A percentile compares a stretch with the other conserved stretches of the same genome.
Conservation (phyloP, 805 yeast genomes). For the Starmerella stigmatis region DNA sequence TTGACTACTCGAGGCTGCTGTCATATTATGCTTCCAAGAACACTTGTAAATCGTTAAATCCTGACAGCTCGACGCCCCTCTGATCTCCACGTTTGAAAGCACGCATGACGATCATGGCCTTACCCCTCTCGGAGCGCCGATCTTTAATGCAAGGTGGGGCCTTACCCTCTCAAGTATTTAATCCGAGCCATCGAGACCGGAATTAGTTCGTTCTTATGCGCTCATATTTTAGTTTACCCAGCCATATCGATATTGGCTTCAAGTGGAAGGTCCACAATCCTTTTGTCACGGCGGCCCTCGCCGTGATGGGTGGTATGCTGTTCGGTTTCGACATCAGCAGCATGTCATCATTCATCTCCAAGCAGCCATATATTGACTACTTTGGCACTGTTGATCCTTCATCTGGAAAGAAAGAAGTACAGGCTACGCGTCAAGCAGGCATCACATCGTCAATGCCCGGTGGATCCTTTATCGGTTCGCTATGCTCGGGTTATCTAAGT, state of each 20-base stretch:
- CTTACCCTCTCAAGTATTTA: background rate
- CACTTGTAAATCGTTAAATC: too few relatives aligned
- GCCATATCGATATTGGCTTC: constrained; percentile 20
- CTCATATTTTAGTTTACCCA: too few relatives aligned
- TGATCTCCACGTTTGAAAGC: too few relatives aligned
- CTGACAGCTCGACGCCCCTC: too few relatives aligned
- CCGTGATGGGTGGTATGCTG: constrained; percentile 60
- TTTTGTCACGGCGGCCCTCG: constrained; percentile 43
- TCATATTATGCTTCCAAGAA: too few relatives aligned
- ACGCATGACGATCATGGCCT: too few relatives aligned
- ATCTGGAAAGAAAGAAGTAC: constrained; percentile 15
- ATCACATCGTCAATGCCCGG: constrained; percentile 67
- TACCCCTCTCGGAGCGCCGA: background rate
- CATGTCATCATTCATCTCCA: constrained; percentile 54
- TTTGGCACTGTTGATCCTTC: constrained; percentile 47
- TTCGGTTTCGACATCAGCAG: constrained; percentile 76
- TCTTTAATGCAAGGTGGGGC: background rate
- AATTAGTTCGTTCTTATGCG: too few relatives aligned
- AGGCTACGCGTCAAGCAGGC: constrained; percentile 45
- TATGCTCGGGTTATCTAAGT: constrained; percentile 41
- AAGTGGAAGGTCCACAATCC: constrained; percentile 43
- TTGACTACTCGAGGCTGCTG: too few relatives aligned
- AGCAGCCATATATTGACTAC: constrained; percentile 40
- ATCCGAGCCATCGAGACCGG: too few relatives aligned
- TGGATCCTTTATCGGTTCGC: constrained; percentile 65